These are phyloP conservation scores for Ocimum tenuiflorum DNA, from an alignment of 257 asterid species.

Conservation along the genomic window DNA sequence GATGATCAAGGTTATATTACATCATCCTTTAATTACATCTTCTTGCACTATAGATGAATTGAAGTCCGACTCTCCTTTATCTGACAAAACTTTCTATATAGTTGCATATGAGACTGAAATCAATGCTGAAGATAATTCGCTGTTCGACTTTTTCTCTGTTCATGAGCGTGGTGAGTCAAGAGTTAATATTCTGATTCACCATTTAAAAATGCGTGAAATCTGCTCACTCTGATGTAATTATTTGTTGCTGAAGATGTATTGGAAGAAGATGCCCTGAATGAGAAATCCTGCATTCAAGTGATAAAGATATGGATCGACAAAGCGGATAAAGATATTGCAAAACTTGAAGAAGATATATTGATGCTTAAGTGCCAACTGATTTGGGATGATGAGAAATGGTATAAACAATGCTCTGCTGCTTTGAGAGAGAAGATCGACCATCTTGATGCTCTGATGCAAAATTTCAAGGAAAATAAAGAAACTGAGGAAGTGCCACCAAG, in stretches of 20 bases:
- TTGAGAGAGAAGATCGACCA: constrained; percentile 31
- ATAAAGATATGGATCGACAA: constrained; percentile 36
- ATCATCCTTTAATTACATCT: too few relatives aligned
- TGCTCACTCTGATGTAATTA: not conserved
- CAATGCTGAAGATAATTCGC: constrained; percentile 13
- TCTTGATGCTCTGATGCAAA: constrained; percentile 23
- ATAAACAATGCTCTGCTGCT: constrained; percentile 27
- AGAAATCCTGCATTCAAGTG: constrained; percentile 42
- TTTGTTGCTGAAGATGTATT: constrained; percentile 35
- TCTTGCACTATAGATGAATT: too few relatives aligned
- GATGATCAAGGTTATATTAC: too few relatives aligned
- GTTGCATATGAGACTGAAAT: constrained; percentile 17
- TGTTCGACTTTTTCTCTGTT: constrained; percentile 8
- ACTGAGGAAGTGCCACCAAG: constrained; percentile 28
- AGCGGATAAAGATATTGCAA: constrained; percentile 41
- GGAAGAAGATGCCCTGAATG: constrained; percentile 54
- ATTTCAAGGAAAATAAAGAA: constrained; percentile 20
- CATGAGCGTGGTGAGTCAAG: constrained; percentile 26
- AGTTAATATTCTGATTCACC: not conserved
- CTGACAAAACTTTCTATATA: not conserved
- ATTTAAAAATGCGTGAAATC: constrained; percentile 8
- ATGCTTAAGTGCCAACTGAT: constrained; percentile 37
- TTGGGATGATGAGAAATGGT: constrained; percentile 41
- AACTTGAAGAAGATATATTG: constrained; percentile 46
- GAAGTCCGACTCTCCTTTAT: not conserved